Percentiles rank a stretch among this genome's conserved stretches.
These are phyloP conservation scores for Russula brevipes DNA, from an alignment of 768 basidiomycete genomes.

Conservation along the genomic window DNA sequence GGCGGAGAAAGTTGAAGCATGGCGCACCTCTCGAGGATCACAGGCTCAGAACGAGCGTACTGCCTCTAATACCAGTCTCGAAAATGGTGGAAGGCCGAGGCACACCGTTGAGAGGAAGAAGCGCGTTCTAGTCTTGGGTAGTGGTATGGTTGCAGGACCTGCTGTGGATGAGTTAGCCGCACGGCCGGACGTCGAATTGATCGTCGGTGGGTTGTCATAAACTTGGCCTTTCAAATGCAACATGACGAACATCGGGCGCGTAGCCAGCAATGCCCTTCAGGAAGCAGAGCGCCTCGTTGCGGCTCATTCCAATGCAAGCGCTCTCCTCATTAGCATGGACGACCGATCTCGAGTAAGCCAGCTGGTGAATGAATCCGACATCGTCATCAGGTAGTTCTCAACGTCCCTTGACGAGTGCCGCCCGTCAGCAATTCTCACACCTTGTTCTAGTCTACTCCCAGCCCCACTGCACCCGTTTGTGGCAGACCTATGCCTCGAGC, in stretches of 20 bases:
- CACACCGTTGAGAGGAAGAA: conserved; percentile 39
- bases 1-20: conserved; percentile 43
- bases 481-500: conserved; percentile 66
- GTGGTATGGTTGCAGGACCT: conserved; percentile 94
- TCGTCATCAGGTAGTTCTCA: conserved; percentile 69
- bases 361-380: conserved; percentile 61
- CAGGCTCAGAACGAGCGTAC: not conserved
- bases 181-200: conserved; percentile 56
- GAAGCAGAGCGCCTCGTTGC: conserved; percentile 52
- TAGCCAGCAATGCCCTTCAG: conserved; percentile 66
- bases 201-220: conserved; percentile 59
- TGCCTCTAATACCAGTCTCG: not conserved
- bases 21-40: conserved; percentile 27
- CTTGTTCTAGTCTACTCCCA: conserved; percentile 63
- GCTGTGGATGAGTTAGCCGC: conserved; percentile 70
- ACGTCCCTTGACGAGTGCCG: not conserved
- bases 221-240: not conserved
- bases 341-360: conserved; percentile 42
- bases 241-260: not conserved
- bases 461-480: conserved; percentile 64
- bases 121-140: conserved; percentile 77
- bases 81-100: not conserved
- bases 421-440: not conserved
- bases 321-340: conserved; percentile 55
- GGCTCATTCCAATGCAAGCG: conserved; percentile 47